Evolutionary conservation across 768 basidiomycete genomes (phyloP).

Genomic region (Tulasnella sp.): DNA sequence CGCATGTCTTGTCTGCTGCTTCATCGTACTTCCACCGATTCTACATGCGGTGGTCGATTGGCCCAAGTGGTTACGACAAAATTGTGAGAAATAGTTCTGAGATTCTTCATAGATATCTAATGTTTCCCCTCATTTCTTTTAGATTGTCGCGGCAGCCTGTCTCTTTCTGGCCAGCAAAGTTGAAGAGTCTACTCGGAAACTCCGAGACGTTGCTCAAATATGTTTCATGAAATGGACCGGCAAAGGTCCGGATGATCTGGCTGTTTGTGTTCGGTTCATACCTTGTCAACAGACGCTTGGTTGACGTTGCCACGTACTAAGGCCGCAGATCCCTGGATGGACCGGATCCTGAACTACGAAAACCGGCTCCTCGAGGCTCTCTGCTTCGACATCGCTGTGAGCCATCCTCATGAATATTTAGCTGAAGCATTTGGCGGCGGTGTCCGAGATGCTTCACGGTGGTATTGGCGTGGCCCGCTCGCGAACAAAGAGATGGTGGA

Average conservation of each 20-base stretch:
- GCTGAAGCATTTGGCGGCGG: slow-evolving; percentile 62
- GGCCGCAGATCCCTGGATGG: slow-evolving; percentile 73
- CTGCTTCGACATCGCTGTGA: slow-evolving; percentile 79
- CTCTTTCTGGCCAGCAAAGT: slow-evolving; percentile 90
- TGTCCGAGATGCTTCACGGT: slow-evolving; percentile 32
- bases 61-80: slow-evolving; percentile 20
- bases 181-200: slow-evolving; percentile 81
- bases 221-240: slow-evolving; percentile 35
- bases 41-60: slow-evolving; percentile 77
- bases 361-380: slow-evolving; percentile 75
- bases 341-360: slow-evolving; percentile 66
- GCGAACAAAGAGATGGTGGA: slow-evolving; percentile 35
- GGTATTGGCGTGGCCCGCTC: slow-evolving; percentile 35
- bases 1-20: slow-evolving; percentile 78
- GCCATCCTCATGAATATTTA: slow-evolving; percentile 70
- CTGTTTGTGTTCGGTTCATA: background rate
- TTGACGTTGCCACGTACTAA: slow-evolving; percentile 33
- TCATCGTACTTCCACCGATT: slow-evolving; percentile 90
- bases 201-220: slow-evolving; percentile 77
- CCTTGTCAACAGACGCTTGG: background rate
- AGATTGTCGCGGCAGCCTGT: slow-evolving; percentile 83
- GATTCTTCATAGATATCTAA: slow-evolving; percentile 46
- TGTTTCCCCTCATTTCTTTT: background rate
- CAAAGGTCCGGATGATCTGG: background rate
- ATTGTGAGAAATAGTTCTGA: slow-evolving; percentile 39